These are phyloP conservation scores for Ustilago crameri DNA, from an alignment of 1,284 basidiomycete genomes.

Conservation along the genomic window DNA sequence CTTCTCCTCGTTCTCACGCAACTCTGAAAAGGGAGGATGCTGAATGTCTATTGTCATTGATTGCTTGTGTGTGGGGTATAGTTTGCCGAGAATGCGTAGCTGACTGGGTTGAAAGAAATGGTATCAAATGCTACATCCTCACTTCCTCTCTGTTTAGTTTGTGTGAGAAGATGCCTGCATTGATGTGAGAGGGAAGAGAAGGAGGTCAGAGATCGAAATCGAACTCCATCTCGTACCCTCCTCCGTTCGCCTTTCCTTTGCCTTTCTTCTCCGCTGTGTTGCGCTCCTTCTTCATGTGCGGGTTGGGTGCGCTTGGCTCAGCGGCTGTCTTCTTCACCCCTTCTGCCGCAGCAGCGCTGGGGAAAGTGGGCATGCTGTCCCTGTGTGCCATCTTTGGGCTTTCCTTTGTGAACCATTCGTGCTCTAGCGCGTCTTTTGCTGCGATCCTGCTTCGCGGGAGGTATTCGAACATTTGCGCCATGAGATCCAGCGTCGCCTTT, in stretches of 20 bases:
- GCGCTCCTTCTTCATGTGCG: not conserved
- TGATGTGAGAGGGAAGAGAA: too few species aligned
- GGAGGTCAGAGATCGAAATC: too few species aligned
- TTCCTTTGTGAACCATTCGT: conserved; percentile 88
- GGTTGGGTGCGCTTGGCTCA: conserved; percentile 12
- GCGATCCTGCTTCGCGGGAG: conserved; percentile 85
- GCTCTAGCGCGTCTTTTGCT: conserved; percentile 88
- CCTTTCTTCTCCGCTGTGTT: not conserved
- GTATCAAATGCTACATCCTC: too few species aligned
- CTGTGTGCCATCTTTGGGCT: conserved; percentile 94
- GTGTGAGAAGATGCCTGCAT: not conserved
- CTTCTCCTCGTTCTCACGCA: not conserved
- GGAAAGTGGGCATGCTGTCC: conserved; percentile 96
- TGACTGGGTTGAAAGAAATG: too few species aligned
- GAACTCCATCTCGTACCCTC: conserved; percentile 32
- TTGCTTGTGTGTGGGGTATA: not conserved
- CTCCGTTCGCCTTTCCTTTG: not conserved
- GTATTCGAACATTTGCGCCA: conserved; percentile 85
- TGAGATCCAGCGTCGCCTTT: conserved; percentile 80
- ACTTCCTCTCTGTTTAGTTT: too few species aligned
- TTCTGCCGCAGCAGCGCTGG: conserved; percentile 95
- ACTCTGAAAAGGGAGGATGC: not conserved
- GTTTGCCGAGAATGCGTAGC: not conserved
- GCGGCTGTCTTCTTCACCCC: conserved; percentile 60
- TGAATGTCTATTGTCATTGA: too few species aligned